These are phyloP conservation scores for Chamaenerion angustifolium DNA, from an alignment of 345 rosid genomes.

Conservation along the genomic window DNA sequence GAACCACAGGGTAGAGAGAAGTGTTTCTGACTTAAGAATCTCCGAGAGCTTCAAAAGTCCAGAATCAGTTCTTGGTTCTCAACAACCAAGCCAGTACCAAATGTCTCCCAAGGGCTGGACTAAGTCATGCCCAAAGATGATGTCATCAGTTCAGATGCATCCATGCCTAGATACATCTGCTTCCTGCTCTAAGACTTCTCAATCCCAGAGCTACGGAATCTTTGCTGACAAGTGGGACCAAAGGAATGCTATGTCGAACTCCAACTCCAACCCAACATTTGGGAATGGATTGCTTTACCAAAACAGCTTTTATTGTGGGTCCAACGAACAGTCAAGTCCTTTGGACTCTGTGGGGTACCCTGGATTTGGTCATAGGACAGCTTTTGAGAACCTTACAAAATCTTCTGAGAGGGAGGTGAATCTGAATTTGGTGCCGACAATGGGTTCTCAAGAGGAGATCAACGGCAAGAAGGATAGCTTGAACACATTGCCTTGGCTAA, in stretches of 20 bases:
- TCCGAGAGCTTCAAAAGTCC: slow-evolving; percentile 31
- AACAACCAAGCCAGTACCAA: slow-evolving; percentile 25
- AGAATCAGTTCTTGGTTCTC: slow-evolving; percentile 37
- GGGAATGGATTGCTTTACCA: slow-evolving; percentile 30
- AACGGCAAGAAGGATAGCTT: slow-evolving; percentile 23
- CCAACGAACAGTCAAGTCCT: slow-evolving; percentile 3
- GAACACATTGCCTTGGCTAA: slow-evolving; percentile 51
- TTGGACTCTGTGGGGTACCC: too few relatives aligned
- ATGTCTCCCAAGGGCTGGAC: slow-evolving; percentile 24
- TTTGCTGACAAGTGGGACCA: slow-evolving; percentile 41
- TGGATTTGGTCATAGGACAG: too few relatives aligned
- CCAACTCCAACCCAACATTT: slow-evolving; percentile 22
- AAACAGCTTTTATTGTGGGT: slow-evolving; percentile 23
- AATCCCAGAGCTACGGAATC: slow-evolving; percentile 34
- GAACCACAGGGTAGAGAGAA: slow-evolving; percentile 21
- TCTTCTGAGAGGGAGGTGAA: slow-evolving; percentile 18
- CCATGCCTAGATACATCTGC: slow-evolving; percentile 44
- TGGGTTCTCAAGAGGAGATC: slow-evolving; percentile 32
- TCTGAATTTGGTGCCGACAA: slow-evolving; percentile 34
- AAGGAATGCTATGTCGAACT: slow-evolving; percentile 19
- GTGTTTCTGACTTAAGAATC: slow-evolving; percentile 24
- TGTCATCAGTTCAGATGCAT: slow-evolving; percentile 36
- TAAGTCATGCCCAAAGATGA: slow-evolving; percentile 32
- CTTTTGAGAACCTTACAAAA: slow-evolving; percentile 9
- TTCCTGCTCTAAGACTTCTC: slow-evolving; percentile 27